phyloP scores from a whole-genome alignment of 257 asterid species.

The Ilex aquifolium region DNA sequence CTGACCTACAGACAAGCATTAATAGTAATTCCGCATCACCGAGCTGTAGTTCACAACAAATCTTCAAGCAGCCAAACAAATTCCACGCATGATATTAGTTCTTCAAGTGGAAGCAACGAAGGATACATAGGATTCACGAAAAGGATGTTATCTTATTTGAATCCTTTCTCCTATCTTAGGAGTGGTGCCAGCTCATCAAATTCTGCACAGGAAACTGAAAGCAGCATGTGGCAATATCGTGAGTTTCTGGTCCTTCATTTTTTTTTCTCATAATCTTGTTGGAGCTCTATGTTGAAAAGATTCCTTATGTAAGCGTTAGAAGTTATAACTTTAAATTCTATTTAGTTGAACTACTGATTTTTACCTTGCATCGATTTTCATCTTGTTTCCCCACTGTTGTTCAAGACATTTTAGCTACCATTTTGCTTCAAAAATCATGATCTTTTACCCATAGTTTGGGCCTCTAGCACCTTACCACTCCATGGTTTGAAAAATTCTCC shows the following conservation, averaged over 20 bases:
- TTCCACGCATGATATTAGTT: slow-evolving; percentile 25
- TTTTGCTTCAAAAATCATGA: too few species aligned
- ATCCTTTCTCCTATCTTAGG: slow-evolving; percentile 69
- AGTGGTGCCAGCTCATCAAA: slow-evolving; percentile 36
- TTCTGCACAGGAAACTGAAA: slow-evolving; percentile 42
- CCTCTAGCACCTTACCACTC: too few species aligned
- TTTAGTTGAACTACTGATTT: too few species aligned
- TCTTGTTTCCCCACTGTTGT: too few species aligned
- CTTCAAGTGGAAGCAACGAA: slow-evolving; percentile 43
- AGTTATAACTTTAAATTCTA: too few species aligned
- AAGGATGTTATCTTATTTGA: slow-evolving; percentile 60
- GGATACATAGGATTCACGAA: slow-evolving; percentile 70
- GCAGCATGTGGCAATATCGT: slow-evolving; percentile 56
- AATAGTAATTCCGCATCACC: slow-evolving; percentile 45
- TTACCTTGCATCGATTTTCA: too few species aligned
- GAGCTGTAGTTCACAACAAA: slow-evolving; percentile 19
- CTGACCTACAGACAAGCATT: slow-evolving; percentile 76
- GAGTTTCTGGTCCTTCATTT: slow-evolving; percentile 18
- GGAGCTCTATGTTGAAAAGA: not conserved
- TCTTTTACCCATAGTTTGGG: too few species aligned
- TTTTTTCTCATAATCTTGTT: not conserved
- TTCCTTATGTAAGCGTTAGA: slow-evolving; percentile 9
- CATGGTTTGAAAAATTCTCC: too few species aligned
- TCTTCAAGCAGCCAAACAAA: slow-evolving; percentile 25
- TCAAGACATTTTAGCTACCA: too few species aligned